A percentile compares a stretch with the other conserved stretches of the same genome.
Conservation (phyloP, 2,329 filamentous ascomycete species). For the Talaromyces sp. region DNA sequence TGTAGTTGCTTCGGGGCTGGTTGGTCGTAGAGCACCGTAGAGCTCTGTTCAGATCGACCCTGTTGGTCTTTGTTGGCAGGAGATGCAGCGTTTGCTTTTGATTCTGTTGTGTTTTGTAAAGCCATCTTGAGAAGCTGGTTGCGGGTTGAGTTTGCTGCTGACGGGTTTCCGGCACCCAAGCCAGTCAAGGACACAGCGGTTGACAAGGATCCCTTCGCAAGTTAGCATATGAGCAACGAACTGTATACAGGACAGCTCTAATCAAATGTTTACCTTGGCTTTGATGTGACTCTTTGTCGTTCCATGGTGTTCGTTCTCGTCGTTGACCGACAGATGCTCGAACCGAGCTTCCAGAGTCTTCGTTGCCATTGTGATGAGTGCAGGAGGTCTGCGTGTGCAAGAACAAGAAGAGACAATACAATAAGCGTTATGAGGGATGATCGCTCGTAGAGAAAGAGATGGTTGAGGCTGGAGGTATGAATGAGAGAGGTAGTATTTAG, state of each 20-base stretch:
- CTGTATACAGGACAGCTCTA: background rate
- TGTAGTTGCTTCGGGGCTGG: slow-evolving; percentile 65
- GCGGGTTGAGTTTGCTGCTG: slow-evolving; percentile 57
- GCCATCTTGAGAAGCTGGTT: slow-evolving; percentile 84
- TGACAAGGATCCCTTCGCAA: slow-evolving; percentile 46
- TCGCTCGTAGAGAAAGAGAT: background rate
- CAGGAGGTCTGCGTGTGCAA: background rate
- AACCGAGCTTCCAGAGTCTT: slow-evolving; percentile 81
- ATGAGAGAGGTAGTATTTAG: background rate
- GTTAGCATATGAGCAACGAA: slow-evolving; percentile 22
- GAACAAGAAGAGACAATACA: background rate
- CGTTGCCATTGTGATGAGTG: slow-evolving; percentile 59
- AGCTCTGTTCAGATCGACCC: slow-evolving; percentile 36
- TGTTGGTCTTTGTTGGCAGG: slow-evolving; percentile 64
- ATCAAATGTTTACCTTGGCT: slow-evolving; percentile 64
- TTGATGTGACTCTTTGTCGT: slow-evolving; percentile 63
- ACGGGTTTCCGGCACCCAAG: slow-evolving; percentile 44
- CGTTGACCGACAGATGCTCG: slow-evolving; percentile 83
- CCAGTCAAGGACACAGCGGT: slow-evolving; percentile 50
- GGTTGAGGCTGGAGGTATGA: background rate
- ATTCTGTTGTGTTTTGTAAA: slow-evolving; percentile 72
- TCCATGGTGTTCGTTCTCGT: slow-evolving; percentile 68
- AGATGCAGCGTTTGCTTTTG: slow-evolving; percentile 53
- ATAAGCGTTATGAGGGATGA: background rate
- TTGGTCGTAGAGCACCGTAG: slow-evolving; percentile 56